Percentiles rank a stretch among this genome's conserved stretches.
phyloP scores from a whole-genome alignment of 2,329 filamentous ascomycete genomes.

The Macroventuria anomochaeta region DNA sequence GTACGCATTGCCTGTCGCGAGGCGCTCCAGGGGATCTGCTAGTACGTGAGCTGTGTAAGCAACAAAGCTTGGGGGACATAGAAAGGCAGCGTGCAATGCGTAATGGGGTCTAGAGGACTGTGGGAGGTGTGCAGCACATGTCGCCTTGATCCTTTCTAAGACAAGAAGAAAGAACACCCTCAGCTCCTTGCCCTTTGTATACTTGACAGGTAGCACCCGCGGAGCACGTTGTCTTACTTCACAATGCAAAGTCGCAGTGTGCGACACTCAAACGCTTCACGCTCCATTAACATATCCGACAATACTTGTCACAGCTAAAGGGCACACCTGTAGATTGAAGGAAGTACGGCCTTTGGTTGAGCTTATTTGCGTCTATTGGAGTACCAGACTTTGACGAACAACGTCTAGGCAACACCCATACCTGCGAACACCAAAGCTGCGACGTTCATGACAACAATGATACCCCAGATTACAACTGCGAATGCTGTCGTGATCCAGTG shows the following conservation, averaged over 20 bases:
- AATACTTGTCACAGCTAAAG: not conserved
- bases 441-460: conserved; percentile 81
- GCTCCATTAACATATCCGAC: not conserved
- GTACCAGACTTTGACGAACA: not conserved
- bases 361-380: not conserved
- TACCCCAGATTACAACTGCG: conserved; percentile 70
- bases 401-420: conserved; percentile 55
- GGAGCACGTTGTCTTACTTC: not conserved
- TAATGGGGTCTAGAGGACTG: too few species aligned
- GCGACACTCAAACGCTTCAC: not conserved
- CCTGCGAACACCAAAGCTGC: conserved; percentile 69
- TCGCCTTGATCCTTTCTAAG: too few species aligned
- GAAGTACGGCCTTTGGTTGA: not conserved
- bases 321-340: too few species aligned
- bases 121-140: too few species aligned
- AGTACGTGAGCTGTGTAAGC: not conserved
- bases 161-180: not conserved
- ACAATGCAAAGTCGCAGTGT: not conserved
- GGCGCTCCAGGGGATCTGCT: conserved; percentile 65
- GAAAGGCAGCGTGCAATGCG: too few species aligned
- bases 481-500: conserved; percentile 68
- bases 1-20: conserved; percentile 71
- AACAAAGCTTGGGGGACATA: too few species aligned
- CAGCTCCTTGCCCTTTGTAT: not conserved
- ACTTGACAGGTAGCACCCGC: not conserved